Conservation (phyloP, 2,329 filamentous ascomycete genomes). For the Diaporthe helianthi region DNA sequence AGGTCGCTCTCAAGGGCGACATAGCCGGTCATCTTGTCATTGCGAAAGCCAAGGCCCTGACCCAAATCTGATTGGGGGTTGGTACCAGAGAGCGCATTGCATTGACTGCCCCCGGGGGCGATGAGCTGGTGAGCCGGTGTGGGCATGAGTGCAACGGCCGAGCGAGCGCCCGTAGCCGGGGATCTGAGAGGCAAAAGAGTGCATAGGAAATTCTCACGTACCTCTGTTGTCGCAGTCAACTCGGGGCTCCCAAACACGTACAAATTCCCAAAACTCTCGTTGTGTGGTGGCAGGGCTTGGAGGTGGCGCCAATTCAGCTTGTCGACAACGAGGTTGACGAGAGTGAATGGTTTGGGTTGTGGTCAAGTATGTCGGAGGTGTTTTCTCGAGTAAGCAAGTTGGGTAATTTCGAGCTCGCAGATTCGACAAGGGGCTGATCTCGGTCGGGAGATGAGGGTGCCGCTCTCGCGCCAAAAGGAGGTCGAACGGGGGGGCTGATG, state of each 20-base stretch:
- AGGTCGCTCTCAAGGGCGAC: background rate
- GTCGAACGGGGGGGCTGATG: conserved; percentile 29
- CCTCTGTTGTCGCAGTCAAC: conserved; percentile 31
- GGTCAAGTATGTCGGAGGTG: conserved; percentile 6
- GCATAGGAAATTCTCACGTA: conserved; percentile 9
- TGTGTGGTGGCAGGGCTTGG: conserved; percentile 16
- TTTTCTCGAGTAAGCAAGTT: conserved; percentile 13
- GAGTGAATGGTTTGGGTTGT: background rate
- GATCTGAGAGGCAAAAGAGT: background rate
- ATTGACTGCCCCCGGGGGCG: background rate
- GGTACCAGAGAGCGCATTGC: background rate
- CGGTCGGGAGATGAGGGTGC: conserved; percentile 28
- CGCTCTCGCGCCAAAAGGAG: conserved; percentile 30
- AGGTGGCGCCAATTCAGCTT: conserved; percentile 10
- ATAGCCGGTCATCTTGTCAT: background rate
- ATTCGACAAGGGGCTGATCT: conserved; percentile 26
- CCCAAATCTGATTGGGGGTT: background rate
- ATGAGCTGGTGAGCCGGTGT: background rate
- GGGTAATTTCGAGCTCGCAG: conserved; percentile 27
- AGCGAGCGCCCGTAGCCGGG: background rate
- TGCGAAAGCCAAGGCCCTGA: conserved; percentile 12
- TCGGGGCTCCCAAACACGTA: conserved; percentile 18
- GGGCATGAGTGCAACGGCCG: background rate
- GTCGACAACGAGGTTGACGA: conserved; percentile 23
- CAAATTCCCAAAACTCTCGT: conserved; percentile 17